Percentiles rank a stretch among this genome's conserved stretches.
Conservation (phyloP, 768 basidiomycete genomes). For the Sporobolomyces phaffii region DNA sequence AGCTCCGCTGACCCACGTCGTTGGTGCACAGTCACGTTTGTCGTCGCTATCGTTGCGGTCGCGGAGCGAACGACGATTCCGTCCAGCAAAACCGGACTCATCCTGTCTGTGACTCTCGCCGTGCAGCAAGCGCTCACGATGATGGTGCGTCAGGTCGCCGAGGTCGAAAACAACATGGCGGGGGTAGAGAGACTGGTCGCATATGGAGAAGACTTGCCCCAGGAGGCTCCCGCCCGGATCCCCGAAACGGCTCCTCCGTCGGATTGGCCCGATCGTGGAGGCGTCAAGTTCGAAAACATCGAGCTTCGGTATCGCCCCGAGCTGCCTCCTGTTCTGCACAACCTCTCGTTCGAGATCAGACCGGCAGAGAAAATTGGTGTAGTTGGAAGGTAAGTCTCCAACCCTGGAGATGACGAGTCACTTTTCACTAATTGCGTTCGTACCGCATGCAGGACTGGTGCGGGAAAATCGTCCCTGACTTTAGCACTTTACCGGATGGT, state of each 20-base stretch:
- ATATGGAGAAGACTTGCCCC: constrained; percentile 66
- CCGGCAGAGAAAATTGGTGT: constrained; percentile 86
- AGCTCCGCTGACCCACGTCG: background rate
- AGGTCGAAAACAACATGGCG: constrained; percentile 89
- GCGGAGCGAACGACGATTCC: constrained; percentile 15
- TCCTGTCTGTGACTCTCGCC: background rate
- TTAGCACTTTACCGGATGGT: constrained; percentile 64
- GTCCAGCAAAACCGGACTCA: constrained; percentile 15
- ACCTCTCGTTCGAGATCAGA: constrained; percentile 62
- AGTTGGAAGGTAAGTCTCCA: constrained; percentile 53
- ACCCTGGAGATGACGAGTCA: background rate
- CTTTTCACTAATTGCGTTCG: no score
- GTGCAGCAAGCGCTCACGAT: constrained; percentile 7
- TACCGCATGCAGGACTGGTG: background rate
- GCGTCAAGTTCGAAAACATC: constrained; percentile 45
- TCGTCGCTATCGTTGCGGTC: constrained; percentile 29
- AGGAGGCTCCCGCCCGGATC: constrained; percentile 57
- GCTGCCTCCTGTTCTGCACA: constrained; percentile 72
- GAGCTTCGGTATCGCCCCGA: constrained; percentile 75
- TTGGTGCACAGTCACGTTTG: constrained; percentile 15
- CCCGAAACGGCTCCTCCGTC: constrained; percentile 56
- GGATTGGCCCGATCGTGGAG: constrained; percentile 16
- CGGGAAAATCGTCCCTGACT: constrained; percentile 77
- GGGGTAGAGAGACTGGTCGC: constrained; percentile 59
- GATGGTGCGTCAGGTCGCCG: constrained; percentile 48